Base-by-base conservation (phyloP, 2,329 filamentous ascomycete genomes). In the Hypoxylon sp. region DNA sequence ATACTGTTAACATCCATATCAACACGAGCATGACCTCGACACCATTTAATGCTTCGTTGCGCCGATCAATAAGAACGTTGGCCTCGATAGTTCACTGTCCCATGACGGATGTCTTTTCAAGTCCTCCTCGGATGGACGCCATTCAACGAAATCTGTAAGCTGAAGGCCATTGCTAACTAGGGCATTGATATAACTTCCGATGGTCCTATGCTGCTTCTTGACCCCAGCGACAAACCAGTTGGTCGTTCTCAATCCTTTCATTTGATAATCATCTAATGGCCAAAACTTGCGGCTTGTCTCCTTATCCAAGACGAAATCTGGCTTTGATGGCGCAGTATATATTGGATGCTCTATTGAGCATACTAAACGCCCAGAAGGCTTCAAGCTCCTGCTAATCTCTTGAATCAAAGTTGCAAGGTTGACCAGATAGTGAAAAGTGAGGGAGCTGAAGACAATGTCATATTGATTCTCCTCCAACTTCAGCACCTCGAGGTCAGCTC, bases 301-400 rank as follows among this genome's bases (percentile, higher is more conserved):
- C n/a, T 77, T 66, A n/a, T 74, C 72, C 17, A 72, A 66, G 15
- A 77, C 69, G 19, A 80, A 77, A 7, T 68, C 68, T 7, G 76
- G 76, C 24, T 74, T 76, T 6, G 72, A 75, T 46, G 82, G 82
- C 5, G 82, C 80, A n/a, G 82, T 83, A 65, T 77, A 80, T 53
- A 85, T 79, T 0, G 84, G 83, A 64, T 86, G 84, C 71, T 85
- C 83, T 44, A 84, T 78, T 0, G 82, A 82, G 70, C 84, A 85
- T 7, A 84, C 80, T 24, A 83, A 74, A 6, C 69, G 67, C 2
- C 80, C 80, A 5, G 77, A 77, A 2, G 79, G 76, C 50, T 74
- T 75, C 29, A 84, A 73, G 27, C 75, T 72, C 15, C 70, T 55
- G 37, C 76, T 72, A 8, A 82, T 74, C 63, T 79, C 70, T 2